Base-by-base conservation (phyloP, 345 rosid genomes). In the Carallia brachiata region DNA sequence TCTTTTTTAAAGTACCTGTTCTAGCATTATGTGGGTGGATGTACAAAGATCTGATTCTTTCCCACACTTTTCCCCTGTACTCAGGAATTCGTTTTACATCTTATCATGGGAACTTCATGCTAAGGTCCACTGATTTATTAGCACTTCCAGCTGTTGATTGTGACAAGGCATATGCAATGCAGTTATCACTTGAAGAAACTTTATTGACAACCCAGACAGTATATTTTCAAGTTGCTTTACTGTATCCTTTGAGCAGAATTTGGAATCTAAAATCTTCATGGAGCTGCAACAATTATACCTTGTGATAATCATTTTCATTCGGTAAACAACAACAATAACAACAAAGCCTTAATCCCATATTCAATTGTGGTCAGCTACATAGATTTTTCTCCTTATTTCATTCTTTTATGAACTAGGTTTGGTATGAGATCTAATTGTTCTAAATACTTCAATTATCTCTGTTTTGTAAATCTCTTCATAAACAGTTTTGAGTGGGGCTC, bases 81-180 rank as follows among this genome's bases (percentile, higher is more conserved):
- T 65, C 75, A 96, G 99, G 99, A 71, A 81, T 96, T 79, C 92
- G 97, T 53, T 96, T 92, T 79, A 84, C 95, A 36, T 75, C 95
- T 70, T 96, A 92, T 80, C 99, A 96, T 78, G 99, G 99, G 68
- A 92, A 96, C 80, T 92, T 96, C 79, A 96, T 96, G 99, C 80
- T 96, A 70, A 89, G 97, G 71, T 96, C 99, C 76, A 90, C 97
- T 10, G 97, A 96, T 77, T 73, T 96, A 65, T 64, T 96, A 73
- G 98, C 99, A 9, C 98, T 96, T 86, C 98, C 99, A 28, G 97
- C 95, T 53, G 95, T 92, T 62, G 99, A 96, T 78, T 96, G 99
- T 79, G 99, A 96, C 77, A 96, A 96, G 84, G 99, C 98, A 75
- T 96, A 88, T 82, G 99, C 93, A 34, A 87, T 91, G 97, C 96